Percentiles rank a stretch among this genome's conserved stretches.
Evolutionary conservation across 208 protist genomes (phyloP).

Genomic region (Leishmania amazonensis): DNA sequence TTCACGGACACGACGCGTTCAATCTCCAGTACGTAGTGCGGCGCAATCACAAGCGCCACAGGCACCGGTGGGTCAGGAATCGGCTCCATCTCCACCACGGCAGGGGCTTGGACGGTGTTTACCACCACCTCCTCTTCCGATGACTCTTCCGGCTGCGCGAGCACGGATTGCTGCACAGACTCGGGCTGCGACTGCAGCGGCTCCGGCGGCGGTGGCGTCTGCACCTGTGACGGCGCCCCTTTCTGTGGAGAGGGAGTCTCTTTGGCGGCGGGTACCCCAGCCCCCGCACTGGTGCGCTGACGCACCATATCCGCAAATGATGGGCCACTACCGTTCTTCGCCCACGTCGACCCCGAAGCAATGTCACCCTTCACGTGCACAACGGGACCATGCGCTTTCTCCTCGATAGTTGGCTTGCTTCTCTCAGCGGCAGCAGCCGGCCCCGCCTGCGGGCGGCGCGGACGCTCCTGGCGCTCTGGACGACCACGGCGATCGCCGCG

Average conservation of each 20-base stretch:
- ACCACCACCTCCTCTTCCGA: slow-evolving; percentile 26
- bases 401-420: slow-evolving; percentile 16
- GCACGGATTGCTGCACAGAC: background rate
- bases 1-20: slow-evolving; percentile 52
- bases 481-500: slow-evolving; percentile 7
- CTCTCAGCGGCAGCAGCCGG: slow-evolving; percentile 10
- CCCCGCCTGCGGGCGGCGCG: slow-evolving; percentile 16
- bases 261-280: slow-evolving; percentile 12
- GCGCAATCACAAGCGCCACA: slow-evolving; percentile 24
- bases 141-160: slow-evolving; percentile 21
- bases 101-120: slow-evolving; percentile 15
- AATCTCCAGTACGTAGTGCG: slow-evolving; percentile 73
- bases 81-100: slow-evolving; percentile 41
- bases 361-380: slow-evolving; percentile 55
- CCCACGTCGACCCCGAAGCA: slow-evolving; percentile 41
- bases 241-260: slow-evolving; percentile 13
- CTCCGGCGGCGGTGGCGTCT: background rate
- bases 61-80: slow-evolving; percentile 37
- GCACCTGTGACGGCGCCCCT: background rate
- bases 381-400: slow-evolving; percentile 31
- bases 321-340: slow-evolving; percentile 52
- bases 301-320: slow-evolving; percentile 72
- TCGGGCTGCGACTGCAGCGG: slow-evolving; percentile 7
- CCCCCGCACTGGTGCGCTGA: slow-evolving; percentile 27
- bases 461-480: slow-evolving; percentile 8